Base-by-base conservation (phyloP, 1,284 basidiomycete species). In the Ustilago nuda region DNA sequence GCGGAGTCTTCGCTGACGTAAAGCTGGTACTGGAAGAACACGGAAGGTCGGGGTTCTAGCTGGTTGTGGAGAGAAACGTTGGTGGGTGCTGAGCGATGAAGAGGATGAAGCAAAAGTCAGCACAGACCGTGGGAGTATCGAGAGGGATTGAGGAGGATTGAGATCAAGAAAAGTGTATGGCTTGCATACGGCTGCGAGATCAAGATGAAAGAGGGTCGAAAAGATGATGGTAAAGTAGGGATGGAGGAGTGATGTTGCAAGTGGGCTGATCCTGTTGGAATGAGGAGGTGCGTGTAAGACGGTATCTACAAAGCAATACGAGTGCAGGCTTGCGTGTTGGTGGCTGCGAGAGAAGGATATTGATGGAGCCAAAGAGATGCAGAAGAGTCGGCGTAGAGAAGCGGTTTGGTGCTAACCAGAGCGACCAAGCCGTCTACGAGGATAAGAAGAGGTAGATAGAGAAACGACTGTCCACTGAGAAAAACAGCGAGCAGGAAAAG, bases 191-290 rank as follows among this genome's bases (percentile, higher is more conserved):
- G n/a, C 27, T 36, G 36, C 53, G 19, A 27, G 8, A 27, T 9
- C 8, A 12, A 41, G 36, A 55, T 41, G 53, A 55, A 55, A n/a
- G n/a, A 41, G 53, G 53, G 53, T 15, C 35, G 36, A 37, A 55
- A 35, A 5, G 53, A 8, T 53, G 33, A 33, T 53, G 33, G 35
- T 19, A 45, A 27, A 39, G 9, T 17, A 17, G 23, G 30, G 12
- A 55, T 13, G 35, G 4, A 55, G 19, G 30, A 9, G 37, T 30
- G 54, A 27, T 27, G 8, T 55, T 30, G 54, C 13, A 19, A 30
- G 36, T 23, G 52, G 12, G 52, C 5, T 35, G 19, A 23, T 15
- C 19, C 2, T 55, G 23, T 41, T 27, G 54, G 8, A 30, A 37
- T 41, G n/a, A 37, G 8, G 19, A 32, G 36, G 37, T 55, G 15